These are phyloP conservation scores for Cinnamomum chago DNA, from an alignment of 164 flowering plant genomes.

Conservation along the genomic window DNA sequence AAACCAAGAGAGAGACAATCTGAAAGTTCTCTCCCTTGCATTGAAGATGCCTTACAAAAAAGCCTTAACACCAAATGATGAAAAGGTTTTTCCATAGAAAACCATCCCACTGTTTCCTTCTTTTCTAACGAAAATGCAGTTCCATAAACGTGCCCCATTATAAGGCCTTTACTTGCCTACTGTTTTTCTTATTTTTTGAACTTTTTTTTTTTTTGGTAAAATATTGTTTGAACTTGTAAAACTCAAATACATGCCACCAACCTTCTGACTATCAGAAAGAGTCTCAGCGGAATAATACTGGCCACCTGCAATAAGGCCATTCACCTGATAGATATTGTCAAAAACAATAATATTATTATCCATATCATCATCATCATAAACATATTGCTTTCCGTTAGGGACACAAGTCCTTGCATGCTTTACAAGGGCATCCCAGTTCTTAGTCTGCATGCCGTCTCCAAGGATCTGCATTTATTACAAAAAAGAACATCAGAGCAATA, in stretches of 20 bases:
- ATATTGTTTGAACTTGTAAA: no score
- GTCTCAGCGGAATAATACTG: neutral
- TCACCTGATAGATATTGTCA: conserved; percentile 75
- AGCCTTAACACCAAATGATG: no score
- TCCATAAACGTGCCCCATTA: no score
- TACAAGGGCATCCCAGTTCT: conserved; percentile 91
- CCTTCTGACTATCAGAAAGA: neutral
- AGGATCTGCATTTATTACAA: conserved; percentile 52
- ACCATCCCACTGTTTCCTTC: no score
- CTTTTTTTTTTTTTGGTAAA: no score
- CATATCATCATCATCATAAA: conserved; percentile 46
- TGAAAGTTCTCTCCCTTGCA: no score
- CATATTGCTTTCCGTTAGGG: conserved; percentile 68
- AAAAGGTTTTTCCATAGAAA: no score
- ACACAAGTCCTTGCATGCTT: conserved; percentile 97
- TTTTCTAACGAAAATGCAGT: no score
- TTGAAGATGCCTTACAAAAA: no score
- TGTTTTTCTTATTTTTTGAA: no score
- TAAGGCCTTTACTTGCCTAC: no score
- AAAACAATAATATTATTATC: conserved; percentile 71
- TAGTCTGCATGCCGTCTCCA: conserved; percentile 97
- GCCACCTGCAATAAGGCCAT: conserved; percentile 70
- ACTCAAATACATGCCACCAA: neutral
- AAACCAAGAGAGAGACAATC: no score
- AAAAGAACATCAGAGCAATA: neutral